Percentiles rank a stretch among this genome's conserved stretches.
Evolutionary conservation across 768 basidiomycete genomes (phyloP).

Genomic region (Mycena haematopus): DNA sequence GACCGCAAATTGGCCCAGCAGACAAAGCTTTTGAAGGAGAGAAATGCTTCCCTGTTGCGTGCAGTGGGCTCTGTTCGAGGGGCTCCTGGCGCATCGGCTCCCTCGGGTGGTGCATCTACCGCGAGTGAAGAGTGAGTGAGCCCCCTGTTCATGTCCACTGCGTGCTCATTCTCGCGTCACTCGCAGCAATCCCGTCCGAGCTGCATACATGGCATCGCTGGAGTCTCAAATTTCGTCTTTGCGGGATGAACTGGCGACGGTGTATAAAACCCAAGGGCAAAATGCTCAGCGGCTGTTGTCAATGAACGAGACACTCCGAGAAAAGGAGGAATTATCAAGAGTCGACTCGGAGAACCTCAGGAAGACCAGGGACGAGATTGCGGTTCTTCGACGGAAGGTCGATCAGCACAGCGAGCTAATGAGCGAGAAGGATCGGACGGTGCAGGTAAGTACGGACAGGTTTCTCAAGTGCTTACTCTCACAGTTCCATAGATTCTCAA

Average conservation of each 20-base stretch:
- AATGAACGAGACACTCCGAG: constrained; percentile 94
- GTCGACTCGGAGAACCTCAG: constrained; percentile 82
- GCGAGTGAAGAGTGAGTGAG: constrained; percentile 89
- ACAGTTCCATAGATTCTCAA: constrained; percentile 72
- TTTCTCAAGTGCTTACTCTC: constrained; percentile 14
- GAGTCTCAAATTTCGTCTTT: constrained; percentile 93
- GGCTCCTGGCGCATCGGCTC: constrained; percentile 62
- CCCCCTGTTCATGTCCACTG: constrained; percentile 21
- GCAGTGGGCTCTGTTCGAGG: constrained; percentile 78
- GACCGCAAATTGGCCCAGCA: constrained; percentile 93
- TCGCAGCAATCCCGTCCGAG: constrained; percentile 79
- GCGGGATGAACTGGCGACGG: constrained; percentile 89
- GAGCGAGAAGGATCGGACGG: constrained; percentile 86
- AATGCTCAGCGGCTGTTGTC: constrained; percentile 91
- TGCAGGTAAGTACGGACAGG: constrained; percentile 67
- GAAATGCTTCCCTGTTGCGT: constrained; percentile 87
- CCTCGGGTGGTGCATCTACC: constrained; percentile 61
- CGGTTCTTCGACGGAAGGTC: constrained; percentile 73
- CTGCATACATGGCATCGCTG: constrained; percentile 89
- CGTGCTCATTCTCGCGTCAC: constrained; percentile 27
- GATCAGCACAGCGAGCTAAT: constrained; percentile 86
- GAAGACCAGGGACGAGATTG: constrained; percentile 78
- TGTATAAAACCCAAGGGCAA: constrained; percentile 96
- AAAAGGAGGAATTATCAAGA: constrained; percentile 88
- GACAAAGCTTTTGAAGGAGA: constrained; percentile 88